Evolutionary conservation across 2,329 filamentous ascomycete species (phyloP).

Genomic region (Parastagonospora nodorum): DNA sequence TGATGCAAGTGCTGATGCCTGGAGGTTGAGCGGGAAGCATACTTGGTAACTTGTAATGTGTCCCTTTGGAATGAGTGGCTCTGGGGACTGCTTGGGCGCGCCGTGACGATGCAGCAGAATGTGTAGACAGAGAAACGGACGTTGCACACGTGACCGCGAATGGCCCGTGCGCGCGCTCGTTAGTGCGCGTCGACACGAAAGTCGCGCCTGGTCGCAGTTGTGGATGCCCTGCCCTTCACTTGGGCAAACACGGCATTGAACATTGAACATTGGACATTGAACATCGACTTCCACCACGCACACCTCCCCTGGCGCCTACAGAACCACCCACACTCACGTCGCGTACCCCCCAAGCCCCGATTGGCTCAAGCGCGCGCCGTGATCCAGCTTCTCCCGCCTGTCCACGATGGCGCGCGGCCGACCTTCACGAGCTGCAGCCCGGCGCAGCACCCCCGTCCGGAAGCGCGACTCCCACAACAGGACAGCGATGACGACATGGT

Average conservation of each 20-base stretch:
- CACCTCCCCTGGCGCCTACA: neutral
- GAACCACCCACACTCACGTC: neutral
- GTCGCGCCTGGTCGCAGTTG: conserved; percentile 11
- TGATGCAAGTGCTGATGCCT: too few relatives aligned
- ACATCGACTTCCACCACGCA: neutral
- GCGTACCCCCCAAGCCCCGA: neutral
- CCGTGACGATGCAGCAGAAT: too few relatives aligned
- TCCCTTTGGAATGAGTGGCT: too few relatives aligned
- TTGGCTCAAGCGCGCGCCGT: neutral
- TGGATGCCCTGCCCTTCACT: conserved; percentile 3
- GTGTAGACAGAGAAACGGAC: too few relatives aligned
- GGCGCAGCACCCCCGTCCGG: conserved; percentile 44
- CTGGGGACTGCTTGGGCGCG: too few relatives aligned
- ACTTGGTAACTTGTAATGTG: too few relatives aligned
- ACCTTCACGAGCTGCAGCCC: conserved; percentile 46
- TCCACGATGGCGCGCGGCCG: conserved; percentile 42
- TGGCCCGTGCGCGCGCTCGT: neutral
- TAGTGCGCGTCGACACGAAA: conserved; percentile 8
- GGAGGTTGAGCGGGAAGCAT: too few relatives aligned
- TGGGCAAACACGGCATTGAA: neutral
- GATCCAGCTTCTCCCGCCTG: neutral
- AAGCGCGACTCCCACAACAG: conserved; percentile 44
- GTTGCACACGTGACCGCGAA: neutral
- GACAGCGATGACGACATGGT: conserved; percentile 44
- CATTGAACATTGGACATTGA: neutral